Percentiles rank a stretch among this genome's conserved stretches.
Evolutionary conservation across 495 filamentous ascomycete species (phyloP).

Genomic region (Penicillium cinerascens): DNA sequence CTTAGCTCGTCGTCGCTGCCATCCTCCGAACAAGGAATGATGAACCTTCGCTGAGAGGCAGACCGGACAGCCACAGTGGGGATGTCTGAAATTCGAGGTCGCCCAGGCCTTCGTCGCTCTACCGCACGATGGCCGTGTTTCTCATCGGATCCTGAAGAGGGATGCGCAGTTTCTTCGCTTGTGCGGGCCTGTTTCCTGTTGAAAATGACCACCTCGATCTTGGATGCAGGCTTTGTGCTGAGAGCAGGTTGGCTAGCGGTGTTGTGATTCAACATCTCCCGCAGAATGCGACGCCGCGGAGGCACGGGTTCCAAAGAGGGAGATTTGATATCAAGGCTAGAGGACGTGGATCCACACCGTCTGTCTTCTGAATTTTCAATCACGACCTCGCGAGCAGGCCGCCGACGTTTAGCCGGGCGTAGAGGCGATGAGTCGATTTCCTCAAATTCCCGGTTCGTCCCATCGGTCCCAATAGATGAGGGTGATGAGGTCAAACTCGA

Average conservation of each 20-base stretch:
- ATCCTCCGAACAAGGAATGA: conserved; percentile 33
- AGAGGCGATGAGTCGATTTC: conserved; percentile 10
- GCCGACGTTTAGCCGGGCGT: conserved; percentile 29
- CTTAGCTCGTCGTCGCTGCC: conserved; percentile 47
- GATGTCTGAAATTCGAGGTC: conserved; percentile 3
- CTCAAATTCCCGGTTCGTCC: conserved; percentile 20
- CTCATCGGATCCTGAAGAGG: conserved; percentile 4
- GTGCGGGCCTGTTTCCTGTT: conserved; percentile 18
- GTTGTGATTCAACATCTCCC: conserved; percentile 17
- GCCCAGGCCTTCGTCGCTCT: conserved; percentile 18
- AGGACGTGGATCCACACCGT: background rate
- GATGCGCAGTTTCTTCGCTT: background rate
- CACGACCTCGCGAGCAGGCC: conserved; percentile 13
- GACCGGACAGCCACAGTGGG: background rate
- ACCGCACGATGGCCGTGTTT: conserved; percentile 20
- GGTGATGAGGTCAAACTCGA: conserved; percentile 36
- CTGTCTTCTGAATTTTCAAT: conserved; percentile 4
- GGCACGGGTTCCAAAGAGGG: conserved; percentile 10
- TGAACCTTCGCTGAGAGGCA: conserved; percentile 1
- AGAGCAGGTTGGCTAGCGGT: background rate
- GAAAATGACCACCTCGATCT: conserved; percentile 40
- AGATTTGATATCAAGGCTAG: background rate
- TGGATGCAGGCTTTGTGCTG: conserved; percentile 4
- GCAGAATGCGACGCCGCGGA: conserved; percentile 12
- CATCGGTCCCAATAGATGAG: conserved; percentile 19